phyloP scores from a whole-genome alignment of 1,284 basidiomycete genomes.

The Bondarzewia mesenterica region DNA sequence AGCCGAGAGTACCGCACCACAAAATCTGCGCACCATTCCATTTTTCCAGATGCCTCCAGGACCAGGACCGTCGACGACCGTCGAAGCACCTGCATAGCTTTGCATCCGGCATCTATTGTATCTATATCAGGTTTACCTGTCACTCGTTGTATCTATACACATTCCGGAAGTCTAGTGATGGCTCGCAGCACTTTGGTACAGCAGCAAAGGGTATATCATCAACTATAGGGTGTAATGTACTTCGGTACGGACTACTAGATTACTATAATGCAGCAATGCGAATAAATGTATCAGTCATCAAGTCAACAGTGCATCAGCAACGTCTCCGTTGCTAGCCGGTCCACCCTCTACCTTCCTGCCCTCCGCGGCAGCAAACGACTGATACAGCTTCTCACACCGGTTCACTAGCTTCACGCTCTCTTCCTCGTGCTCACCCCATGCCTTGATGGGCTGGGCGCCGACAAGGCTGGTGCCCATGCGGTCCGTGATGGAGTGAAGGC shows the following conservation, averaged over 20 bases:
- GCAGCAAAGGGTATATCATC: no score
- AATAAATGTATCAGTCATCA: no score
- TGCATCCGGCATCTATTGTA: no score
- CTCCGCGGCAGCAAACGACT: constrained; percentile 17
- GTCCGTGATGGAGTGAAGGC: constrained; percentile 49
- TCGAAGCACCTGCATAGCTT: constrained; percentile 18
- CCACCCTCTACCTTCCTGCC: background rate
- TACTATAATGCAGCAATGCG: no score
- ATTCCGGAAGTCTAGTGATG: no score
- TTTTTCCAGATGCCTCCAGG: constrained; percentile 34
- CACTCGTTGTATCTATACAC: no score
- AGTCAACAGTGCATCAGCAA: no score
- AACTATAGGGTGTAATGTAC: no score
- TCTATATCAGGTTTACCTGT: no score
- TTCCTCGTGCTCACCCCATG: constrained; percentile 40
- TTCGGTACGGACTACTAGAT: no score
- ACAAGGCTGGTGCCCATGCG: constrained; percentile 48
- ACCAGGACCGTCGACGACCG: constrained; percentile 13
- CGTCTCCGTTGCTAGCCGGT: background rate
- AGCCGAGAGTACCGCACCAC: constrained; percentile 47
- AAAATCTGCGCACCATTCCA: constrained; percentile 60
- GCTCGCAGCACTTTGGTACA: no score
- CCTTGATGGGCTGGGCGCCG: constrained; percentile 35
- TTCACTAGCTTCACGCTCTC: constrained; percentile 40
- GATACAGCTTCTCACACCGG: constrained; percentile 46